Percentiles rank a stretch among this genome's conserved stretches.
Evolutionary conservation across 2,329 filamentous ascomycete species (phyloP).

Genomic region (Endocalyx cinctus): DNA sequence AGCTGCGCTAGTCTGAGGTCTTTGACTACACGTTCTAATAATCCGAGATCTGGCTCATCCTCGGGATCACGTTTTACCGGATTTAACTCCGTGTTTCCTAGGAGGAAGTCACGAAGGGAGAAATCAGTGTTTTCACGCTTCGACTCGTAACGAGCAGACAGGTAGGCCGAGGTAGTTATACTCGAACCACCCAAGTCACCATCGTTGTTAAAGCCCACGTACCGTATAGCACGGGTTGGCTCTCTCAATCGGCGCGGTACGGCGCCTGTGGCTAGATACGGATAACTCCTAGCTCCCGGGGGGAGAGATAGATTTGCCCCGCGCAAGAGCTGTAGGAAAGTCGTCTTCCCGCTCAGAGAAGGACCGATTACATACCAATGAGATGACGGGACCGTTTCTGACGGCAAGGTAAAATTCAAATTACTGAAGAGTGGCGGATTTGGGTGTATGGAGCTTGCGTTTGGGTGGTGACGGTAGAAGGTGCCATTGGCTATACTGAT

Average conservation of each 20-base stretch:
- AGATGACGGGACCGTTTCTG: constrained; percentile 43
- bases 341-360: constrained; percentile 73
- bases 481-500: constrained; percentile 73
- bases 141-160: constrained; percentile 88
- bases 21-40: constrained; percentile 58
- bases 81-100: constrained; percentile 80
- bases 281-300: constrained; percentile 70
- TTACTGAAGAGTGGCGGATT: constrained; percentile 72
- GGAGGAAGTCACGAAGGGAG: constrained; percentile 73
- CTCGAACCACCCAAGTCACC: constrained; percentile 50
- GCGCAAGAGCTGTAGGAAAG: constrained; percentile 72
- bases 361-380: constrained; percentile 85
- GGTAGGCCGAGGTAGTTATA: constrained; percentile 68
- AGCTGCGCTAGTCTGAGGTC: constrained; percentile 67
- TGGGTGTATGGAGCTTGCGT: constrained; percentile 38
- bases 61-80: constrained; percentile 50
- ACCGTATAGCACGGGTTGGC: constrained; percentile 68
- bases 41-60: constrained; percentile 40
- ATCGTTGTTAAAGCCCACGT: constrained; percentile 86
- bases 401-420: constrained; percentile 66
- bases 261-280: constrained; percentile 64
- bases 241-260: constrained; percentile 52
- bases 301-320: constrained; percentile 74
- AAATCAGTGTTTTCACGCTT: constrained; percentile 83
- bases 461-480: constrained; percentile 75